Base-by-base conservation (phyloP, 2,329 filamentous ascomycete species). In the Colletotrichum theobromicola region DNA sequence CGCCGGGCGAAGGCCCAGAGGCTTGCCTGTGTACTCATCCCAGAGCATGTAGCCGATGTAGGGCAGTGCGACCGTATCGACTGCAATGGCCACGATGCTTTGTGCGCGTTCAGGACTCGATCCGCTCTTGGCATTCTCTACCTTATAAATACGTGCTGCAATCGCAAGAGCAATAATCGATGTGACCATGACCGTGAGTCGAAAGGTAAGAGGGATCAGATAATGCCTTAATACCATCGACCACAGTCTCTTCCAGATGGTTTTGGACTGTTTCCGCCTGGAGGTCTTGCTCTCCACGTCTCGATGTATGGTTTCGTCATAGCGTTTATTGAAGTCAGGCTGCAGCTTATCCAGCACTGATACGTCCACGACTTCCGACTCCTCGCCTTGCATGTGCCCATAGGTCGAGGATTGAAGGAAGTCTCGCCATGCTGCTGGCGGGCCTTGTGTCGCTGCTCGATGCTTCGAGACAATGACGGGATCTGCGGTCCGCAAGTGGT, bases 1-100 rank as follows among this genome's bases (percentile, higher is more conserved):
- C 12, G 95, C 92, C 8, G 93, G 93, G 57, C 97, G 94, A 75
- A 99, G 87, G 2, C 97, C 97, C 24, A 99, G 88, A 26, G 97
- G 97, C 82, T 97, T 97, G 34, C 95, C 95, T 7, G 95, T 97
- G 85, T 98, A 98, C 85, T 99, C 97, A 81, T 99, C 97, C 86
- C 93, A 98, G 28, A 96, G 97, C 86, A 98, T 97, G 85, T 98
- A 98, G 63, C 94, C 86, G 70, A 97, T 93, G 84, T 98, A 99
- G 4, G 96, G 92, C 73, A 98, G 90, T 4, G 97, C 96, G 16
- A 98, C 90, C 8, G 93, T 92, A 83, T 98, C 96, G 50, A 99
- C 94, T 42, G 95, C 91, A 68, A 98, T 93, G 34, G 96, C 96
- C 86, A 98, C 95, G 74, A 95, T 90, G 9, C 95, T 94, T 66